Conservation (phyloP, 169 alveolate species). For the Eimeria sp. region DNA sequence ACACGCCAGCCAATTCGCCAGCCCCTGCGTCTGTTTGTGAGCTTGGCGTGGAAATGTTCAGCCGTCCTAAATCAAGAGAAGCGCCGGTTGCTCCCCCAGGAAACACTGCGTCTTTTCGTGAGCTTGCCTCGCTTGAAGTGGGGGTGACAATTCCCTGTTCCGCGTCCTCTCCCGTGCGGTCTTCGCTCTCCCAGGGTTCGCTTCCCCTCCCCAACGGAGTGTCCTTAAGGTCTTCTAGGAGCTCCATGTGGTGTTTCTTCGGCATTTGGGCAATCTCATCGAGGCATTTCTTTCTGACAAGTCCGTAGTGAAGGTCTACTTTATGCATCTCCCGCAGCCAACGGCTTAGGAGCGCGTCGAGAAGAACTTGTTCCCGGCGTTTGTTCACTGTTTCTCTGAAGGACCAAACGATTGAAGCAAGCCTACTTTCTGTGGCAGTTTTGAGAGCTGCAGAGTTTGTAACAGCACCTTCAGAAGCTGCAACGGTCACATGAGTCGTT, state of each 20-base stretch:
- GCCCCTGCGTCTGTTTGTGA: not conserved
- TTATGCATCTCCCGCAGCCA: constrained; percentile 11
- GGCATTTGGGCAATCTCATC: not conserved
- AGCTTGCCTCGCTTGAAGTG: no score
- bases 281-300: constrained; percentile 53
- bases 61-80: not conserved
- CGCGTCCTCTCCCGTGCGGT: not conserved
- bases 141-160: no score
- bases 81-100: not conserved
- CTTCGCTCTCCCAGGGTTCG: not conserved
- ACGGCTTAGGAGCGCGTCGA: not conserved
- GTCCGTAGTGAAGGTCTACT: not conserved
- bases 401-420: not conserved
- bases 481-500: not conserved
- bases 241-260: not conserved
- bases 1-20: not conserved
- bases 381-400: not conserved
- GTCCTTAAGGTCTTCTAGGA: not conserved
- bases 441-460: not conserved
- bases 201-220: not conserved
- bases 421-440: not conserved
- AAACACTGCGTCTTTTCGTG: not conserved
- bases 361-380: constrained; percentile 1
- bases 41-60: not conserved
- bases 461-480: not conserved